A percentile compares a stretch with the other conserved stretches of the same genome.
Conservation (phyloP, 2,329 filamentous ascomycete genomes). For the Rhynchosporium secalis region DNA sequence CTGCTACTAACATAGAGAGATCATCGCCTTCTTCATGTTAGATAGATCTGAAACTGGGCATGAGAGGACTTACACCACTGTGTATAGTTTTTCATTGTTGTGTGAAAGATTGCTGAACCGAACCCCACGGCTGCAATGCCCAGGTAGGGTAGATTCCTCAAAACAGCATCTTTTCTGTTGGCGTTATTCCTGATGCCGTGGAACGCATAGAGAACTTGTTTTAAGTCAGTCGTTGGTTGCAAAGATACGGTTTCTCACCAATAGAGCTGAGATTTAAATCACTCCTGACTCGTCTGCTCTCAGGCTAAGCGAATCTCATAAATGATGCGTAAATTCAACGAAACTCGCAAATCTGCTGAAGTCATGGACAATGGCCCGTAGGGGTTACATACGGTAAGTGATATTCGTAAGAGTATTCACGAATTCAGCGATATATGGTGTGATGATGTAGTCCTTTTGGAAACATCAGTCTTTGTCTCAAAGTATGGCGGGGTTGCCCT, state of each 20-base stretch:
- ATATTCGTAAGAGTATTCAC: slow-evolving; percentile 54
- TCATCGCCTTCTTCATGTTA: slow-evolving; percentile 47
- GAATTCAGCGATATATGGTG: slow-evolving; percentile 53
- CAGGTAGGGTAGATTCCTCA: slow-evolving; percentile 43
- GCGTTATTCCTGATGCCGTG: slow-evolving; percentile 36
- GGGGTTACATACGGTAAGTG: slow-evolving; percentile 45
- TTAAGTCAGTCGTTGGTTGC: background rate
- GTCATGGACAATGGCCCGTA: slow-evolving; percentile 14
- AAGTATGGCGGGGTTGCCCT: background rate
- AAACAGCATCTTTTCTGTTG: slow-evolving; percentile 35
- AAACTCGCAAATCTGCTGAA: slow-evolving; percentile 5
- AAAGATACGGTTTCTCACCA: background rate
- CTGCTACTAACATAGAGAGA: slow-evolving; percentile 56
- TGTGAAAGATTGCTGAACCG: slow-evolving; percentile 45
- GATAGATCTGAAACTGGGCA: slow-evolving; percentile 42
- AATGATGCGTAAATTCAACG: slow-evolving; percentile 16
- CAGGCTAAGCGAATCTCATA: background rate
- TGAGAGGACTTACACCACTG: slow-evolving; percentile 46
- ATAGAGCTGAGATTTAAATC: background rate
- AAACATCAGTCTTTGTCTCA: slow-evolving; percentile 11
- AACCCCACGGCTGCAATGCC: slow-evolving; percentile 46
- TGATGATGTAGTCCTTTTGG: slow-evolving; percentile 54
- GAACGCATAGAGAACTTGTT: slow-evolving; percentile 36
- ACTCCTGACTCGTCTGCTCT: slow-evolving; percentile 5
- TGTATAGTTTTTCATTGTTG: slow-evolving; percentile 47